A percentile compares a stretch with the other conserved stretches of the same genome.
phyloP scores from a whole-genome alignment of 2,329 filamentous ascomycete species.

The Mycosphaerella sp. region DNA sequence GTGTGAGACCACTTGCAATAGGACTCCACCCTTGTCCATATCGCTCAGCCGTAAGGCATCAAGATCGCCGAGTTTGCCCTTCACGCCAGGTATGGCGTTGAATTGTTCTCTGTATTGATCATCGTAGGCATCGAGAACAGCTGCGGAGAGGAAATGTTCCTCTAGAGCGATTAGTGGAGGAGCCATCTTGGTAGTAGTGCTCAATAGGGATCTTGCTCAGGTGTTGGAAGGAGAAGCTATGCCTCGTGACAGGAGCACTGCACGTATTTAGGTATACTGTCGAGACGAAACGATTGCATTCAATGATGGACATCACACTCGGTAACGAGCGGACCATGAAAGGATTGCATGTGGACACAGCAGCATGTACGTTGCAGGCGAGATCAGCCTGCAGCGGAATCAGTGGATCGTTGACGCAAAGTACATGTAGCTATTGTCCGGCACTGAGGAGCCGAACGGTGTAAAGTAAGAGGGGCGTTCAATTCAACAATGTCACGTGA shows the following conservation, averaged over 20 bases:
- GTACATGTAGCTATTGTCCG: background rate
- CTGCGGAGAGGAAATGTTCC: slow-evolving; percentile 35
- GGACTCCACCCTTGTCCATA: slow-evolving; percentile 32
- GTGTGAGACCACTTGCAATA: slow-evolving; percentile 35
- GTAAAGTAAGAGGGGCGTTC: background rate
- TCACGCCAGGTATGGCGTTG: slow-evolving; percentile 29
- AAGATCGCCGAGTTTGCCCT: slow-evolving; percentile 29
- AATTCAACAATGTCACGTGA: background rate
- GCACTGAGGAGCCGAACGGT: slow-evolving; percentile 7
- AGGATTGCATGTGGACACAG: slow-evolving; percentile 3
- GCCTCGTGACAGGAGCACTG: background rate
- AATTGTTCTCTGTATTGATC: slow-evolving; percentile 31
- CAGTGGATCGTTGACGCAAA: background rate
- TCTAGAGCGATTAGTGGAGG: slow-evolving; percentile 35
- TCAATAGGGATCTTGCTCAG: background rate
- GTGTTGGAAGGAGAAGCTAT: background rate
- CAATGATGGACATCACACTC: background rate
- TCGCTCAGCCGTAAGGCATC: slow-evolving; percentile 28
- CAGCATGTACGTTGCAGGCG: background rate
- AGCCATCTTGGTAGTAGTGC: slow-evolving; percentile 21
- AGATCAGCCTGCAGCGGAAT: slow-evolving; percentile 4
- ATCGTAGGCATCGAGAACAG: slow-evolving; percentile 30
- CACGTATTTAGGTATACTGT: background rate
- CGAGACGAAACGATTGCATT: background rate
- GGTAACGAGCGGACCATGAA: slow-evolving; percentile 10